Evolutionary conservation across 2,329 filamentous ascomycete species (phyloP).

Genomic region (Colletotrichum ledebouriae): DNA sequence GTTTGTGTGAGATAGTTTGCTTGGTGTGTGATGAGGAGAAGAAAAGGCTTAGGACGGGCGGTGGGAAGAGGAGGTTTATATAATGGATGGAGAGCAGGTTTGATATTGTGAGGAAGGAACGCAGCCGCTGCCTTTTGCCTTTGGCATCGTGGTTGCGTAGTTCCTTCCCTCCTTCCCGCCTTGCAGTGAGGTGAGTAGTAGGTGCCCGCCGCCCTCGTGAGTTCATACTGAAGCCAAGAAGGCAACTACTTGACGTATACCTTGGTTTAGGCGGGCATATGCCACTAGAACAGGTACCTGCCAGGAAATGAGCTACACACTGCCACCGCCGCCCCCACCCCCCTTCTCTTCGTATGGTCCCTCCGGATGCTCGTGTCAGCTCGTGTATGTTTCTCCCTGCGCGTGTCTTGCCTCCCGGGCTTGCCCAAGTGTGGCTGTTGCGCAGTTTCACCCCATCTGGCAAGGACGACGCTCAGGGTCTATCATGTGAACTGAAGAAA

Average conservation of each 20-base stretch:
- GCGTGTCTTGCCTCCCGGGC: constrained; percentile 26
- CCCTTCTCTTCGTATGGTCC: constrained; percentile 34
- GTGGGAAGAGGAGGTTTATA: constrained; percentile 45
- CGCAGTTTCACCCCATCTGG: constrained; percentile 41
- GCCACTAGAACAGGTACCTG: constrained; percentile 10
- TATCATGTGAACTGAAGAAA: constrained; percentile 42
- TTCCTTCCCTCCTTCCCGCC: constrained; percentile 26
- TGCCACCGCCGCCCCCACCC: not conserved
- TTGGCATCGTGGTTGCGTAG: constrained; percentile 27
- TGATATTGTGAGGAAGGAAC: constrained; percentile 23
- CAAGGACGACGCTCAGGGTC: constrained; percentile 41
- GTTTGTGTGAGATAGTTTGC: constrained; percentile 41
- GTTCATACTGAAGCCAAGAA: constrained; percentile 6
- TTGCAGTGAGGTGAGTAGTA: not conserved
- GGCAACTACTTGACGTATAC: constrained; percentile 20
- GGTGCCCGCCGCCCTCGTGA: constrained; percentile 8
- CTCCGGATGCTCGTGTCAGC: constrained; percentile 20
- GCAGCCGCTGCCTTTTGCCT: constrained; percentile 21
- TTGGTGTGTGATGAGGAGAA: constrained; percentile 44
- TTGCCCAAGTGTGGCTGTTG: constrained; percentile 34
- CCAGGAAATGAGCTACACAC: constrained; percentile 6
- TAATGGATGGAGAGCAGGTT: constrained; percentile 42
- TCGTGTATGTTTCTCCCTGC: constrained; percentile 29
- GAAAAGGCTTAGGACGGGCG: constrained; percentile 13
- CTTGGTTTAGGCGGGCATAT: not conserved